These are phyloP conservation scores for Maudiozyma bulderi DNA, from an alignment of 805 yeast species.

Conservation along the genomic window DNA sequence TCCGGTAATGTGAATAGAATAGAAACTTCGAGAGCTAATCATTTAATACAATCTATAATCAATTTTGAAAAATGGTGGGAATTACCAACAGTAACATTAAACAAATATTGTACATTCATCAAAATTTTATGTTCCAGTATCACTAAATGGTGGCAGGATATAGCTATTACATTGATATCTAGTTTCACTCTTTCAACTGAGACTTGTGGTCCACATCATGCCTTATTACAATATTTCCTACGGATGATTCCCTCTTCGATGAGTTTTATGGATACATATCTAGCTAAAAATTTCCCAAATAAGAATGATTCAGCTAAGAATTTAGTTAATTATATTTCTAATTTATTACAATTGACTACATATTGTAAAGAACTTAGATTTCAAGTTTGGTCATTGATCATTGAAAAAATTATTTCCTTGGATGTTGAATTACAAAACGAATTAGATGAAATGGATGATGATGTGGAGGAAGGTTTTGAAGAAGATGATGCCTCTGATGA, in stretches of 20 bases:
- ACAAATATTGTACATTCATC: constrained; percentile 59
- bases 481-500: constrained; percentile 23
- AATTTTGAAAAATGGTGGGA: constrained; percentile 53
- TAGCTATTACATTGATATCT: constrained; percentile 55
- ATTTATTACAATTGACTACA: constrained; percentile 47
- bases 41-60: constrained; percentile 53
- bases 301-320: constrained; percentile 50
- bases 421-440: constrained; percentile 91
- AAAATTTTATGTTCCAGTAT: constrained; percentile 71
- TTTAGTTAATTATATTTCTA: constrained; percentile 54
- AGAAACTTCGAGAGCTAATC: constrained; percentile 40
- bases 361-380: constrained; percentile 72
- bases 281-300: constrained; percentile 67
- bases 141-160: constrained; percentile 86
- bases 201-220: constrained; percentile 47
- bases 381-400: constrained; percentile 67
- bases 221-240: constrained; percentile 52
- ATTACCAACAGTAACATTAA: constrained; percentile 35
- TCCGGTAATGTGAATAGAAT: constrained; percentile 59
- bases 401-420: constrained; percentile 72
- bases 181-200: constrained; percentile 39
- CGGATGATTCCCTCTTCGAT: constrained; percentile 76
- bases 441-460: constrained; percentile 75
- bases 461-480: constrained; percentile 41
- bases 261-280: constrained; percentile 46